Evolutionary conservation across 306 rosid species (phyloP), one percentile per base, ranked within the genome.

Genomic region (Sophora flavescens): DNA sequence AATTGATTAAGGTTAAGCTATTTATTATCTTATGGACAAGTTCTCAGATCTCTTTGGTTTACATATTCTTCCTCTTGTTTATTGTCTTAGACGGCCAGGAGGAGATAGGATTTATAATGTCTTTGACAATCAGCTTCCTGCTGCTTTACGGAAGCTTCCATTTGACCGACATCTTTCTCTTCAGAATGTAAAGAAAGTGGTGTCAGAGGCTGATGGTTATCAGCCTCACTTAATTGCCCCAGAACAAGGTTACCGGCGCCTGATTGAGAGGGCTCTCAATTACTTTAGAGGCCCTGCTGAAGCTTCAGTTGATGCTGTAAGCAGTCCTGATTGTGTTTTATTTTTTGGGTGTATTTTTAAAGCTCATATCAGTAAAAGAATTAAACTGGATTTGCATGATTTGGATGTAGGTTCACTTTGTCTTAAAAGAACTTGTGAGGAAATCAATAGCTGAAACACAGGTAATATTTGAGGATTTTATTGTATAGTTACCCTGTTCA

Each of bases 151-250:
- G 74, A 95, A 95, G 98, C 97, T 95, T 85, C 97, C 98, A 45
- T 88, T 95, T 84, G 98, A 95, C 58, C 85, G 93, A 32, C 97
- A 95, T 81, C 93, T 95, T 80, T 95, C 98, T 65, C 45, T 80
- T 45, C 96, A 89, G 85, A 95, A 89, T 78, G 98, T 95, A 35
- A 92, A 80, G 83, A 95, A 89, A 86, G 93, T 95, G 72, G 95
- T 92, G 68, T 91, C 97, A 39, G 96, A 95, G 89, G 90, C 97
- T 14, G 98, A 95, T 72, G 98, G 98, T 76, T 95, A 95, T 73
- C 98, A 95, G 84, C 98, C 98, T 58, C 98, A 95, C 85, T 87
- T 95, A 87, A 92, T 95, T 83, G 98, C 98, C 48, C 98, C 98
- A 0, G 98, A 95, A 84, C 98, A 95, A 88, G 98, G 98, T 83